Percentiles rank a stretch among this genome's conserved stretches.
Evolutionary conservation across 495 filamentous ascomycete species (phyloP).

Genomic region (Neurospora sublineolata): DNA sequence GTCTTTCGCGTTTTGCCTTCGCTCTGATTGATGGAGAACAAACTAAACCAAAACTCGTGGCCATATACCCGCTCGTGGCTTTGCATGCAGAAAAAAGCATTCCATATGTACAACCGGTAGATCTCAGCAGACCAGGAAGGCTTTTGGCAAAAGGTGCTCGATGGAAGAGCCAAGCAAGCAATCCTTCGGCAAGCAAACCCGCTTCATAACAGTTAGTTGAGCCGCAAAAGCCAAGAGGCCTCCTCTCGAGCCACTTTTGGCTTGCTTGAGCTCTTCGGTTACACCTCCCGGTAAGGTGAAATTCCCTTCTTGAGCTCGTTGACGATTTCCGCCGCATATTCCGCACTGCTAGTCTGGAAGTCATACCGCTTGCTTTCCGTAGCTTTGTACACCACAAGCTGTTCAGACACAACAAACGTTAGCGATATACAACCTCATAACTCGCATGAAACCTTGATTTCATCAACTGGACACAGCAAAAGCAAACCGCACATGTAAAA

Average conservation of each 20-base stretch:
- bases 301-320: constrained; percentile 70
- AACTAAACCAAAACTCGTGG: neutral
- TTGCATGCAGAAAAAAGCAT: neutral
- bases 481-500: neutral
- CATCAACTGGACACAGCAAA: neutral
- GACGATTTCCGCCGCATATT: constrained; percentile 83
- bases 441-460: neutral
- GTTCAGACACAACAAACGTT: neutral
- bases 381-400: constrained; percentile 67
- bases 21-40: neutral
- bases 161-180: neutral
- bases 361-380: constrained; percentile 92
- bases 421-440: neutral
- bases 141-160: neutral
- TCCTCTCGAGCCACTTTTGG: neutral
- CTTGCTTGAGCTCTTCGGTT: neutral
- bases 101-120: neutral
- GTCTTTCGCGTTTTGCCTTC: neutral
- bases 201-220: neutral
- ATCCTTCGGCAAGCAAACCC: neutral
- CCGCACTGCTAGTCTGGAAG: constrained; percentile 72
- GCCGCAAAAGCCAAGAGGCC: neutral
- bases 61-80: neutral
- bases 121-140: neutral
- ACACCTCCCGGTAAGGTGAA: constrained; percentile 37